phyloP scores from a whole-genome alignment of 2,329 filamentous ascomycete genomes.

The Calonectria pteridis region DNA sequence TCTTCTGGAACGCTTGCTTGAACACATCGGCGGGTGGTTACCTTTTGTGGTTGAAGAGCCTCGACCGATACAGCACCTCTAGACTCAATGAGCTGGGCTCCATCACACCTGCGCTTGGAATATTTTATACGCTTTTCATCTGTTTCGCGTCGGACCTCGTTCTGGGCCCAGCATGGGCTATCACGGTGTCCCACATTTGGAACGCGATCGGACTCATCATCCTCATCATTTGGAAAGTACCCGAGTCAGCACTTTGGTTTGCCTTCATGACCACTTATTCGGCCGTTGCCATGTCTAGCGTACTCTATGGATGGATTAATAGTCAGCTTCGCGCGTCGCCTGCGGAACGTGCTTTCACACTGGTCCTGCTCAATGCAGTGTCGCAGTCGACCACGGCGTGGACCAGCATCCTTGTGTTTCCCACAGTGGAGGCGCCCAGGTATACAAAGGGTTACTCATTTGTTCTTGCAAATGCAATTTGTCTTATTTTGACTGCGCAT shows the following conservation, averaged over 20 bases:
- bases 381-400: conserved; percentile 68
- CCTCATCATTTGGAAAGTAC: conserved; percentile 68
- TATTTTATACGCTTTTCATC: conserved; percentile 67
- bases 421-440: conserved; percentile 57
- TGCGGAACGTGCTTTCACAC: conserved; percentile 60
- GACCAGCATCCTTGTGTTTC: conserved; percentile 66
- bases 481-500: not conserved
- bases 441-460: conserved; percentile 56
- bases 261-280: conserved; percentile 60
- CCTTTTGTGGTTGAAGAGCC: conserved; percentile 69
- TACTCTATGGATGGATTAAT: conserved; percentile 69
- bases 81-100: conserved; percentile 66
- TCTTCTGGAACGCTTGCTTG: conserved; percentile 68
- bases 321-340: conserved; percentile 58
- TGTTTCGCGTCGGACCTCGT: conserved; percentile 68
- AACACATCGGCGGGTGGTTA: conserved; percentile 63
- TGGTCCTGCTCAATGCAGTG: conserved; percentile 65
- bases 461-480: not conserved
- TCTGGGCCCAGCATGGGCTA: conserved; percentile 66
- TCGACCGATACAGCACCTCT: conserved; percentile 60
- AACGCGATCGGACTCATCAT: conserved; percentile 67
- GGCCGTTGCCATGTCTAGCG: conserved; percentile 64
- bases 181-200: conserved; percentile 63
- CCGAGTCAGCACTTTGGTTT: conserved; percentile 52
- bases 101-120: conserved; percentile 66